Conservation (phyloP, 2,329 filamentous ascomycete species). For the Talaromyces sp. region DNA sequence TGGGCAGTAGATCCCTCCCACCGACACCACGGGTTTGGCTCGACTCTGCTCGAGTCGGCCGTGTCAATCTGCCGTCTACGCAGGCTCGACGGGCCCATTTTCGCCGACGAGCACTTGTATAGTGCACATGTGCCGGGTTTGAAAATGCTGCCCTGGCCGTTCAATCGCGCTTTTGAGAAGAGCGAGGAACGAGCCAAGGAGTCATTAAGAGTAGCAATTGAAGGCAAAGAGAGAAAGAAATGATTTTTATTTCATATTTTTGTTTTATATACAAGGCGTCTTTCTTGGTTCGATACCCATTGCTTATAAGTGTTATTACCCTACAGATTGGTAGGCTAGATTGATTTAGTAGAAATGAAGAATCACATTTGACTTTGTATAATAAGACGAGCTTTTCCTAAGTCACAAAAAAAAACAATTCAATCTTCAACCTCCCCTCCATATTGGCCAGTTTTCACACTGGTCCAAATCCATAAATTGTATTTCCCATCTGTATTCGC, state of each 20-base stretch:
- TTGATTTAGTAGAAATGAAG: neutral
- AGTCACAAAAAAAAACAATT: neutral
- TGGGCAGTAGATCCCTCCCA: slow-evolving; percentile 72
- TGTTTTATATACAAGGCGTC: neutral
- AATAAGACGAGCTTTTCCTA: neutral
- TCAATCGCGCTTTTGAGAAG: slow-evolving; percentile 58
- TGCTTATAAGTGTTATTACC: neutral
- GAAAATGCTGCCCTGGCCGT: slow-evolving; percentile 58
- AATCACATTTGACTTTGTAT: neutral
- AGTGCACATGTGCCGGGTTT: slow-evolving; percentile 63
- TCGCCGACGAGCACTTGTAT: slow-evolving; percentile 55
- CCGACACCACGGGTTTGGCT: slow-evolving; percentile 66
- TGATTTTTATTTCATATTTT: slow-evolving; percentile 1
- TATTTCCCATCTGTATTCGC: slow-evolving; percentile 5
- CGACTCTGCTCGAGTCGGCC: slow-evolving; percentile 67
- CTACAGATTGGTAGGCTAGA: neutral
- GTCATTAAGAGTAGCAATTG: slow-evolving; percentile 23
- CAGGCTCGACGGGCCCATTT: slow-evolving; percentile 65
- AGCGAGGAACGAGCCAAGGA: slow-evolving; percentile 53
- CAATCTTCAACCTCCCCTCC: neutral
- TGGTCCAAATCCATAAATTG: slow-evolving; percentile 1
- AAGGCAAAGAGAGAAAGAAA: slow-evolving; percentile 10
- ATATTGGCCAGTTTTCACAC: neutral
- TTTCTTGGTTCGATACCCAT: neutral
- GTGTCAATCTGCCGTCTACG: slow-evolving; percentile 64